Percentiles rank a stretch among this genome's conserved stretches.
Conservation (phyloP, 2,329 filamentous ascomycete genomes). For the Penicillium oxalicum region DNA sequence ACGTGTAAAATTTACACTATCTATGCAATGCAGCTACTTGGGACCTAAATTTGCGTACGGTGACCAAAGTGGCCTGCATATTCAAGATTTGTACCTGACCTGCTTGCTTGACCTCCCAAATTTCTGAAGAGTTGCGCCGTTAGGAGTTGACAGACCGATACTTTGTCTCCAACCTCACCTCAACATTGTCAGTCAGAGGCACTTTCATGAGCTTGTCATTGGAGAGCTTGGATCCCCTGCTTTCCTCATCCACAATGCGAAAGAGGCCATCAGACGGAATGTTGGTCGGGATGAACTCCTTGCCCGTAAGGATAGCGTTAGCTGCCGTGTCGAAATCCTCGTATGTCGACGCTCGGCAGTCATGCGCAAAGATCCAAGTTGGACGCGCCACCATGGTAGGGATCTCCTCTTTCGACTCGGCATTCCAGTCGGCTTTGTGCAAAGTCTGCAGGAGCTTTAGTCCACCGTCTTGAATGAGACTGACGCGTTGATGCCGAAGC, state of each 20-base stretch:
- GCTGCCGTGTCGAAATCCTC: not conserved
- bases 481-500: not conserved
- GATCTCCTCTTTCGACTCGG: not conserved
- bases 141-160: no score
- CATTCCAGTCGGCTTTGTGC: not conserved
- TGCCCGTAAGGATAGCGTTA: not conserved
- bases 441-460: not conserved
- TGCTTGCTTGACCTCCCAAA: no score
- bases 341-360: not conserved
- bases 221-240: not conserved
- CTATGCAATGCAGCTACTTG: no score
- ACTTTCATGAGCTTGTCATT: no score
- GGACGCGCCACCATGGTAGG: not conserved
- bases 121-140: no score
- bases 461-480: not conserved
- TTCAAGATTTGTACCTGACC: no score
- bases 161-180: no score
- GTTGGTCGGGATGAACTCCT: not conserved
- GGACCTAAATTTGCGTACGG: no score
- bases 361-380: not conserved
- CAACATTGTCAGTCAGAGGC: no score
- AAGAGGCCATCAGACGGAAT: not conserved
- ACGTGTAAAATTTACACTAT: no score
- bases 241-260: not conserved
- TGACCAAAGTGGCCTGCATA: no score